Evolutionary conservation across 2,329 filamentous ascomycete species (phyloP).

Genomic region (Nemania sp.): DNA sequence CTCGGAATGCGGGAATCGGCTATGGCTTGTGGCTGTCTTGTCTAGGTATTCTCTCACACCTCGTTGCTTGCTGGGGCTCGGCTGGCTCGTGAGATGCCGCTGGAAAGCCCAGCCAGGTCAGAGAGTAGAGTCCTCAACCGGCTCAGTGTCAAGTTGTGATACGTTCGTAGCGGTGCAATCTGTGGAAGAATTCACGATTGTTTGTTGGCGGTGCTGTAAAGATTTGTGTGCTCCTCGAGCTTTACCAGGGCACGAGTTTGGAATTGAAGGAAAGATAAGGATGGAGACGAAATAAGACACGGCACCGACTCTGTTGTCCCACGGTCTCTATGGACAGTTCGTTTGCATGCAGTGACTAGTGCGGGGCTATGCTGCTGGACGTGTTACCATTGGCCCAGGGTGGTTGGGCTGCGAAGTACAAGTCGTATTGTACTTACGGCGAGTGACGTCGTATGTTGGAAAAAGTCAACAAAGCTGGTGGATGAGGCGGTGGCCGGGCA

Average conservation of each 20-base stretch:
- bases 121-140: constrained; percentile 20
- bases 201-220: neutral
- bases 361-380: constrained; percentile 29
- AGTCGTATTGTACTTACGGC: neutral
- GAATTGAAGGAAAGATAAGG: constrained; percentile 1
- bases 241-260: neutral
- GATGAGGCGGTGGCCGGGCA: constrained; percentile 32
- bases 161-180: neutral
- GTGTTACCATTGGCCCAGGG: constrained; percentile 13
- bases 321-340: constrained; percentile 35
- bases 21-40: neutral
- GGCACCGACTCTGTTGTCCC: constrained; percentile 21
- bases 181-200: neutral
- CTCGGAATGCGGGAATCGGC: constrained; percentile 9
- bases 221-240: neutral
- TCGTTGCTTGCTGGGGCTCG: constrained; percentile 22
- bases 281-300: constrained; percentile 16
- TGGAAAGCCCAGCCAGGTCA: constrained; percentile 38
- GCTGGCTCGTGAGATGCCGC: constrained; percentile 26
- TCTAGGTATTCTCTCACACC: neutral
- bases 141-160: constrained; percentile 4
- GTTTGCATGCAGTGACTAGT: constrained; percentile 14
- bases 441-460: constrained; percentile 35
- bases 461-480: constrained; percentile 38
- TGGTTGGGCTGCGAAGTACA: constrained; percentile 28